These are phyloP conservation scores for Funneliformis caledonium DNA, from an alignment of 371 early-diverging fungal species.

Conservation along the genomic window DNA sequence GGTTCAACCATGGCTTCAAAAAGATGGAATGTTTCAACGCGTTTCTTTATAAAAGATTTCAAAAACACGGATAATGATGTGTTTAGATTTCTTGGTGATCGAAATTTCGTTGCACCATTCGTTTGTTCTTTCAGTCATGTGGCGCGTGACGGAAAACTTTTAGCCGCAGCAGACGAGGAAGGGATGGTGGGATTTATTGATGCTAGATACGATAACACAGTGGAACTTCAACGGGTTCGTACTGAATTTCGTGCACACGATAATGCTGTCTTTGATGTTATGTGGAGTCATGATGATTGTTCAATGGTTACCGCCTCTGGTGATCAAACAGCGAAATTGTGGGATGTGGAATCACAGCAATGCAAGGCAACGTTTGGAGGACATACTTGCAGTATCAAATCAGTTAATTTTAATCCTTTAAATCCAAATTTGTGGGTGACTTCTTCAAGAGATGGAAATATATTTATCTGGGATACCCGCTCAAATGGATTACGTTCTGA, in stretches of 20 bases:
- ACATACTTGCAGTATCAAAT: constrained; percentile 61
- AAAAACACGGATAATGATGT: constrained; percentile 25
- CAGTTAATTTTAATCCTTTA: constrained; percentile 57
- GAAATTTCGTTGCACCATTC: constrained; percentile 34
- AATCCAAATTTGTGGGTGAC: constrained; percentile 63
- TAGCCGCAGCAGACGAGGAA: constrained; percentile 73
- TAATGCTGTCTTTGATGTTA: constrained; percentile 64
- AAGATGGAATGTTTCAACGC: constrained; percentile 33
- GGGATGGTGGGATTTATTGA: constrained; percentile 59
- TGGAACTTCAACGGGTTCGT: constrained; percentile 42
- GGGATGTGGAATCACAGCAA: constrained; percentile 61
- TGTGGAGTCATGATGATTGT: constrained; percentile 61
- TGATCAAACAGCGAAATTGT: constrained; percentile 62
- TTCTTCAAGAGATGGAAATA: constrained; percentile 65
- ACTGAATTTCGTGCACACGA: constrained; percentile 52
- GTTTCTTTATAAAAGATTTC: constrained; percentile 38
- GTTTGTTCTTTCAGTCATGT: constrained; percentile 43
- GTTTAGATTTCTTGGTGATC: constrained; percentile 32
- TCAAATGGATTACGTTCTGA: constrained; percentile 41
- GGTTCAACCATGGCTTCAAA: constrained; percentile 4
- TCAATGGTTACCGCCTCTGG: constrained; percentile 60
- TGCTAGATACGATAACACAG: constrained; percentile 52
- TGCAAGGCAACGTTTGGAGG: constrained; percentile 55
- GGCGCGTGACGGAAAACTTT: constrained; percentile 50
- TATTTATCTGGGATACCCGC: constrained; percentile 70